These are phyloP conservation scores for Fusarium musae DNA, from an alignment of 2,329 filamentous ascomycete genomes.

Conservation along the genomic window DNA sequence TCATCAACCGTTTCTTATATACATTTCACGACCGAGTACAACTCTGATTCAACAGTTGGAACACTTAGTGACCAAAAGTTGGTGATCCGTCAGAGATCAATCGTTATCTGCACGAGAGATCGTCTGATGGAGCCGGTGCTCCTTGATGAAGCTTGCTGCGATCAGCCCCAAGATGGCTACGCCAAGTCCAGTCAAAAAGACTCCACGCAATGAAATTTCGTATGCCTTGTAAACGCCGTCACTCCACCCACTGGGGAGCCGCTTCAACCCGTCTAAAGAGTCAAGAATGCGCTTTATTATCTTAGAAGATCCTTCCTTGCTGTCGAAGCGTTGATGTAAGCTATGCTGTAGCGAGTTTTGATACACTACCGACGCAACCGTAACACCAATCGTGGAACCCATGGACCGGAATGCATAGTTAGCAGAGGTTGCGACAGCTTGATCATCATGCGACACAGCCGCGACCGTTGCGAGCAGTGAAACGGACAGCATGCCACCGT, in stretches of 20 bases:
- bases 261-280: not conserved
- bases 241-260: not conserved
- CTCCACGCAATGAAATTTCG: not conserved
- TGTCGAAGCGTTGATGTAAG: not conserved
- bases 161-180: not conserved
- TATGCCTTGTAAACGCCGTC: not conserved
- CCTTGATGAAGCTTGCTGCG: not conserved
- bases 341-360: not conserved
- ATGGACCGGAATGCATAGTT: not conserved
- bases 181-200: not conserved
- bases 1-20: not conserved
- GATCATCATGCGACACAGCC: not conserved
- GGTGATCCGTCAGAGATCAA: rapidly evolving
- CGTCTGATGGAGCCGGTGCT: not conserved
- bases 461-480: not conserved
- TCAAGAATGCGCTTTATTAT: not conserved
- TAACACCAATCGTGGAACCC: not conserved
- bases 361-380: not conserved
- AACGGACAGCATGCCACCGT: not conserved
- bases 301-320: not conserved
- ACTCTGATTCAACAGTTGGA: not conserved
- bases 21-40: rapidly evolving
- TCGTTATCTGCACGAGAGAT: not conserved
- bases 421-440: not conserved
- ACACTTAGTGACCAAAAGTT: rapidly evolving